Evolutionary conservation across 2,329 filamentous ascomycete species (phyloP).

Genomic region (Pseudogymnoascus sp.): DNA sequence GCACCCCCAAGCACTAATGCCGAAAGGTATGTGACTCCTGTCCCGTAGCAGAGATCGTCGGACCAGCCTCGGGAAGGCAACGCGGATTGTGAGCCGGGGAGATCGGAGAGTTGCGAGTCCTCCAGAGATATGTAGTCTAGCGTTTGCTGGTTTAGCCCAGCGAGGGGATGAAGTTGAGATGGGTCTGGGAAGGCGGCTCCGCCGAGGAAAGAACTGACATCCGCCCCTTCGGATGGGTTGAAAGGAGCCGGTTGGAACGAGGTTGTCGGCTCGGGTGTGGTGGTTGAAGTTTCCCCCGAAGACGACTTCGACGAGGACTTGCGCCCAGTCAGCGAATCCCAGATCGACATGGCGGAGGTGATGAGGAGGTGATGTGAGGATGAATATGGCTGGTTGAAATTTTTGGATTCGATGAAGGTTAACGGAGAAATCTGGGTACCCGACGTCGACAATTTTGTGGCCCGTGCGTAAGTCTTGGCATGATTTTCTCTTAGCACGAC

Average conservation of each 20-base stretch:
- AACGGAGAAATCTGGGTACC: conserved; percentile 10
- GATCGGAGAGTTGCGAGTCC: conserved; percentile 78
- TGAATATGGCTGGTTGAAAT: conserved; percentile 16
- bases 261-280: conserved; percentile 29
- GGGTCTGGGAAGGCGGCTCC: conserved; percentile 75
- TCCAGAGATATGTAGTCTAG: conserved; percentile 94
- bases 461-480: not conserved
- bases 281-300: conserved; percentile 12
- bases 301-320: conserved; percentile 28
- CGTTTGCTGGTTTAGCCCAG: conserved; percentile 84
- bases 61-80: conserved; percentile 95
- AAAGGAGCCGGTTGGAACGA: conserved; percentile 50
- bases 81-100: conserved; percentile 78
- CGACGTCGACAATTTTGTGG: not conserved
- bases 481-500: conserved; percentile 6
- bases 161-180: conserved; percentile 82
- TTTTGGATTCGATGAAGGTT: conserved; percentile 11
- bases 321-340: conserved; percentile 32
- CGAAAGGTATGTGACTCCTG: conserved; percentile 87
- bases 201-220: conserved; percentile 80
- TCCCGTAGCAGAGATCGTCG: conserved; percentile 96
- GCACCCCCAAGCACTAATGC: conserved; percentile 78
- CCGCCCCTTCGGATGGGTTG: conserved; percentile 66
- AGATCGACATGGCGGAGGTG: conserved; percentile 30
- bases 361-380: conserved; percentile 11